These are phyloP conservation scores for Aspergillus campestris DNA, from an alignment of 495 filamentous ascomycete species.

Conservation along the genomic window DNA sequence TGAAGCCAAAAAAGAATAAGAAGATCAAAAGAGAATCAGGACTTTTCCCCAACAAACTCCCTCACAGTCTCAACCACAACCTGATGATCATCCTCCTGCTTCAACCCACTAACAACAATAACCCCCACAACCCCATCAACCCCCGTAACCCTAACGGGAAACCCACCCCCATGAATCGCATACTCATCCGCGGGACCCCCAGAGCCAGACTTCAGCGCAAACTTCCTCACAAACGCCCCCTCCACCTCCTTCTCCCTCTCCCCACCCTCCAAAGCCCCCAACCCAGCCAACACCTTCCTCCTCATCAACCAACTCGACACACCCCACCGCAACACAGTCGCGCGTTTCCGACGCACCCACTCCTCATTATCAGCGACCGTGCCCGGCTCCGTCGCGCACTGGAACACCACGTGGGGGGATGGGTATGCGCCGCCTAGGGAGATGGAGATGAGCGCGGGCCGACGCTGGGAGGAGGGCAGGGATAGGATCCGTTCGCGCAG, in stretches of 20 bases:
- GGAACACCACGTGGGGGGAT: slow-evolving; percentile 50
- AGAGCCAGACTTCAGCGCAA: slow-evolving; percentile 36
- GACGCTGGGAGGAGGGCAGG: slow-evolving; percentile 35
- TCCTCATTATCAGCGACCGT: slow-evolving; percentile 54
- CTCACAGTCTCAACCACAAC: slow-evolving; percentile 59
- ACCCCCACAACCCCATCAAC: slow-evolving; percentile 67
- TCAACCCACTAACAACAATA: slow-evolving; percentile 66
- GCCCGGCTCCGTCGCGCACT: slow-evolving; percentile 46
- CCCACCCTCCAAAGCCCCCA: no score
- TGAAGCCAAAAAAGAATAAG: no score
- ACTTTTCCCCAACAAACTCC: slow-evolving; percentile 30
- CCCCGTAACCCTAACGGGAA: slow-evolving; percentile 58
- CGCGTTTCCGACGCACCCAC: slow-evolving; percentile 54
- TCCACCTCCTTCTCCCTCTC: slow-evolving; percentile 40
- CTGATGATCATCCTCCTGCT: slow-evolving; percentile 70
- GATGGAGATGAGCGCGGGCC: slow-evolving; percentile 59
- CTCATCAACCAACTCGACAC: slow-evolving; percentile 58
- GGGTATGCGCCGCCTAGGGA: slow-evolving; percentile 37
- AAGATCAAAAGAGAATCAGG: neutral
- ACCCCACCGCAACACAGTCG: slow-evolving; percentile 64
- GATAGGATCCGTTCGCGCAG: slow-evolving; percentile 53
- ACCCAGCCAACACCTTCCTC: slow-evolving; percentile 39
- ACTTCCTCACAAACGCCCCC: slow-evolving; percentile 48
- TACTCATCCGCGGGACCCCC: slow-evolving; percentile 45
- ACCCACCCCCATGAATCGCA: slow-evolving; percentile 67